Evolutionary conservation across 2,329 filamentous ascomycete species (phyloP), one percentile per base, ranked within the genome.

Genomic region (Colletotrichum filicis): DNA sequence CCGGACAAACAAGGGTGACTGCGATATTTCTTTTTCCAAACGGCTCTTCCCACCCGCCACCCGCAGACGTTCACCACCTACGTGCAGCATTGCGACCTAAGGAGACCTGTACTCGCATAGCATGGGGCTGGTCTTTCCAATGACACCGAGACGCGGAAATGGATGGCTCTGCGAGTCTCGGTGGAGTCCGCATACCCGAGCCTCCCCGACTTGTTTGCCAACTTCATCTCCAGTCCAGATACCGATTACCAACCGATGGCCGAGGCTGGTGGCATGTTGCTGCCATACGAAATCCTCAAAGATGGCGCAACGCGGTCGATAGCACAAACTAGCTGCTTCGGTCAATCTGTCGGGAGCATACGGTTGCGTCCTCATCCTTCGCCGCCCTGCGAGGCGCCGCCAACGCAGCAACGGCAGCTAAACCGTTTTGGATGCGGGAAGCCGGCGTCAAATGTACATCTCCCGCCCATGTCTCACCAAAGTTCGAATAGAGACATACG

Each of bases 341-440:
- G 26, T 49, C 35, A 53, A 28, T 69, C 32, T 35, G 32, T 49
- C 49, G 52, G 57, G 30, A 26, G 32, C 52, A 37, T 55, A 19
- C 52, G 22, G 12, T 53, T 42, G 30, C 58, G 28, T 72, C 35
- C 37, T 57, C 42, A 69, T 69, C n/a, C 69, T 59, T 63, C 69
- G 12, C 28, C 24, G 66, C 59, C 66, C 66, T 65, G 70, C 60
- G 19, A 73, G 70, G 66, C 71, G 63, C 63, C 42, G 71, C 66
- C 71, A 73, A 57, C 71, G 32, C 66, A 73, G 56, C 71, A 71
- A 70, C 56, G 66, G 66, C 56, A 65, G n/a, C 55, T 66, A 71
- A 35, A 49, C 66, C 49, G 26, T 22, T 56, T 35, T 32, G 22
- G 61, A 61, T 66, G 60, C 61, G 66, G 24, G 32, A 53, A 66